phyloP scores from a whole-genome alignment of 345 rosid genomes.

The Limnanthes douglasii region DNA sequence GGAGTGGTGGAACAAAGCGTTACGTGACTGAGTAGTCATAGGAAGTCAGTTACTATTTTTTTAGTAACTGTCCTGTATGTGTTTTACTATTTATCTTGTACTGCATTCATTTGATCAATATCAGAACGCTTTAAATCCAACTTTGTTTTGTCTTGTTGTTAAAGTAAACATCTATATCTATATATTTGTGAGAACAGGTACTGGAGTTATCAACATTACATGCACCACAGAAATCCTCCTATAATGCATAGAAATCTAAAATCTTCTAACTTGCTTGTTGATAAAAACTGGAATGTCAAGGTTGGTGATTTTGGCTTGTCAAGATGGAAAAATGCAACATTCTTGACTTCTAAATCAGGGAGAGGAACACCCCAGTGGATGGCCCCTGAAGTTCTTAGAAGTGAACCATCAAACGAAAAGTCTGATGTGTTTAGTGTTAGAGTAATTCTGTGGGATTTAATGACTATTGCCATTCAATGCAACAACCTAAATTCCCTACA shows the following conservation, averaged over 20 bases:
- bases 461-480: slow-evolving; percentile 80
- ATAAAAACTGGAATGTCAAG: slow-evolving; percentile 85
- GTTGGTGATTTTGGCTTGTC: slow-evolving; percentile 96
- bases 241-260: slow-evolving; percentile 82
- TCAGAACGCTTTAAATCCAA: too few species aligned
- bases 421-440: slow-evolving; percentile 86
- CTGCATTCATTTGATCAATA: too few species aligned
- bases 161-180: too few species aligned
- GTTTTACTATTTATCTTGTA: too few species aligned
- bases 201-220: too few species aligned
- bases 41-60: too few species aligned
- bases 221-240: slow-evolving; percentile 80
- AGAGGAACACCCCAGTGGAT: slow-evolving; percentile 97
- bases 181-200: too few species aligned
- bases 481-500: slow-evolving; percentile 51
- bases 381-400: slow-evolving; percentile 92
- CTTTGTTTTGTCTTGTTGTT: too few species aligned
- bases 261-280: slow-evolving; percentile 86
- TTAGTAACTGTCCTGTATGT: too few species aligned
- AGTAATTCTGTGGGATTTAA: slow-evolving; percentile 71
- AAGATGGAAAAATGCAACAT: slow-evolving; percentile 66
- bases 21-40: too few species aligned
- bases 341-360: slow-evolving; percentile 59
- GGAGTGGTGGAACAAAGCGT: too few species aligned
- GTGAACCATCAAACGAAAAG: slow-evolving; percentile 86